phyloP scores from a whole-genome alignment of 306 rosid genomes.

The Cucumis hystrix region DNA sequence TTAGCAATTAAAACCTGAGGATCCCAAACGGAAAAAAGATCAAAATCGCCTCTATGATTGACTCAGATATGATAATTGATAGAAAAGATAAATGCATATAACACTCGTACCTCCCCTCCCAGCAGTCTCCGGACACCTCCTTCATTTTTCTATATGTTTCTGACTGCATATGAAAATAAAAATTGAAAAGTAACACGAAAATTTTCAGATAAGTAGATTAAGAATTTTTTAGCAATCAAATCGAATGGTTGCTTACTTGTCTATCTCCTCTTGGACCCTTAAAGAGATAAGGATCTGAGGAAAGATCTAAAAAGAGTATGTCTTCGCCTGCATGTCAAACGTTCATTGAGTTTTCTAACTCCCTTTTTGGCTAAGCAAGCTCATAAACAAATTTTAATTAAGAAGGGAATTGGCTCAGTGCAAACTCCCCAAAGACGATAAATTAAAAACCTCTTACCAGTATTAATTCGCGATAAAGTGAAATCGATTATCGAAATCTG shows the following conservation, averaged over 20 bases:
- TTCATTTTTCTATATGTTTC: constrained; percentile 94
- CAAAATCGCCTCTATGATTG: neutral
- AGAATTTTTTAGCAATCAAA: neutral
- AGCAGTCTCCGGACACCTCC: constrained; percentile 68
- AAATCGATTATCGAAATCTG: constrained; percentile 73
- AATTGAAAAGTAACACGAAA: constrained; percentile 1
- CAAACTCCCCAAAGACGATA: neutral
- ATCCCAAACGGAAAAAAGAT: neutral
- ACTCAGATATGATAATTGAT: neutral
- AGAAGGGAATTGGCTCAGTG: constrained; percentile 2
- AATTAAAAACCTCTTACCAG: constrained; percentile 29
- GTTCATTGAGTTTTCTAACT: constrained; percentile 5
- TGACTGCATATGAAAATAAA: constrained; percentile 33
- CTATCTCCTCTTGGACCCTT: constrained; percentile 72
- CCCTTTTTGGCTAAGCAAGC: neutral
- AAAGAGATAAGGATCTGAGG: constrained; percentile 66
- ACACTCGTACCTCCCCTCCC: constrained; percentile 75
- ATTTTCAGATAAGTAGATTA: neutral
- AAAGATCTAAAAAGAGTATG: constrained; percentile 69
- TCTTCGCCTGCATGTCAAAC: constrained; percentile 47
- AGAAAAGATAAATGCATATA: neutral
- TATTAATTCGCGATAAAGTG: constrained; percentile 76
- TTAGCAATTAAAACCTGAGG: neutral
- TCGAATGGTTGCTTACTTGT: constrained; percentile 41
- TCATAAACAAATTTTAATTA: neutral